Evolutionary conservation across 1,284 basidiomycete genomes (phyloP), one percentile per base, ranked within the genome.

Genomic region (Cerrena zonata): DNA sequence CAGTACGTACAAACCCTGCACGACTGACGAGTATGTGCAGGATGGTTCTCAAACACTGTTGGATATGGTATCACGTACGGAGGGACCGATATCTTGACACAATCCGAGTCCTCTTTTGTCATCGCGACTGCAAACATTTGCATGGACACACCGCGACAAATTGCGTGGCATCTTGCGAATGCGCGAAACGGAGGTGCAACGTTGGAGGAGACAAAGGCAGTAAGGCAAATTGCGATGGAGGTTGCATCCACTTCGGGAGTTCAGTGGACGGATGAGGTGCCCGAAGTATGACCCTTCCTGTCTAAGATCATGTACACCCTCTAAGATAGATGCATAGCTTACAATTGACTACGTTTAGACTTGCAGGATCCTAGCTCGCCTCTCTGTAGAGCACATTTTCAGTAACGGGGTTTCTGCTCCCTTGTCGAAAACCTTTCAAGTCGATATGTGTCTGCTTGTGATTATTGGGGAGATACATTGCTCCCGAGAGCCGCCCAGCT

Each of bases 91-190:
- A 61, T 73, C 34, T 58, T 77, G 40, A 63, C 71, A 3, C 67
- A 68, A 24, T 54, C 74, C 39, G 76, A 79, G 61, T 71, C 70
- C 5, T 74, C 76, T 4, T 80, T 74, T 56, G 67, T 71, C 15
- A 61, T 80, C 41, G 72, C 78, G 19, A 71, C 77, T 26, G 69
- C 76, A 2, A 70, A 78, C 38, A 75, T 80, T 53, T 71, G 74
- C 0, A 67, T 66, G 44, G 78, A 80, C 57, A 75, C 75, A 41
- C 76, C 78, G 2, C 71, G 69, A 44, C 78, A 81, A 56, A 74
- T 77, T 26, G 65, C 60, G n/a, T 81, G 79, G 78, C 78, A 81
- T 59, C 67, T 80, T 10, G 68, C 70, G 27, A 75, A 75, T 36
- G 76, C 56, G 47, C 67, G 63, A 45, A 56, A 64, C 45, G 61